Base-by-base conservation (phyloP, 352 stramenopile genomes). In the Aphanomyces cochlioides region DNA sequence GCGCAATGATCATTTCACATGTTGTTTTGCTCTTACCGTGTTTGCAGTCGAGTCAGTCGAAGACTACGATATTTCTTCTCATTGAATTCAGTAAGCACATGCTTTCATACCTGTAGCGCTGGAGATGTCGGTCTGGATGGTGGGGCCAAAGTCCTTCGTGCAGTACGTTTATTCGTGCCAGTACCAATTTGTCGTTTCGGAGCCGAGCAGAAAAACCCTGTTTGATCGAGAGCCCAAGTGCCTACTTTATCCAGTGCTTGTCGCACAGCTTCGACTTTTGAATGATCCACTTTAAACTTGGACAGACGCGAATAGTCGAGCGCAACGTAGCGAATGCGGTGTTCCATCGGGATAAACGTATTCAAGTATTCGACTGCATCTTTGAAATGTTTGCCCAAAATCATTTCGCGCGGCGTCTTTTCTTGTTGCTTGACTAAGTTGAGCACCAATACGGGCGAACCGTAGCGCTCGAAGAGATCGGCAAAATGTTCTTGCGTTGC, bases 301-400 rank as follows among this genome's bases (percentile, higher is more conserved):
- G 82, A 95, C 7, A 98, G 75, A 8, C 96, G 80, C 47, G 88
- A 97, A 74, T 98, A 99, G 79, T 99, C 96, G 43, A 99, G 77
- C 1, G 96, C 96, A 66, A 98, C 96, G 77, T 99, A 99, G 17
- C 93, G 88, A 73, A 99, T 97, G 57, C 97, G 95, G 74, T 98
- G 92, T 38, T 92, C 74, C n/a, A 76, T 75, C 39, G 85, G 87
- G 74, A 93, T 90, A 63, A 93, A 95, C 73, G 88, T 92, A 79
- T 99, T 99, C n/a, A 99, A 86, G 69, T 99, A 98, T 79, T 98
- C 93, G 69, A 99, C 95, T 1, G 96, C 95, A 72, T 98, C 96
- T 72, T 97, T 90, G 74, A 98, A 99, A 77, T 99, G 96, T 69
- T 97, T 96, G 21, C 96, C 96, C 15, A 99, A 95, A 45, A 99